These are phyloP conservation scores for Trichoderma orchidacearum DNA, from an alignment of 495 filamentous ascomycete genomes.

Conservation along the genomic window DNA sequence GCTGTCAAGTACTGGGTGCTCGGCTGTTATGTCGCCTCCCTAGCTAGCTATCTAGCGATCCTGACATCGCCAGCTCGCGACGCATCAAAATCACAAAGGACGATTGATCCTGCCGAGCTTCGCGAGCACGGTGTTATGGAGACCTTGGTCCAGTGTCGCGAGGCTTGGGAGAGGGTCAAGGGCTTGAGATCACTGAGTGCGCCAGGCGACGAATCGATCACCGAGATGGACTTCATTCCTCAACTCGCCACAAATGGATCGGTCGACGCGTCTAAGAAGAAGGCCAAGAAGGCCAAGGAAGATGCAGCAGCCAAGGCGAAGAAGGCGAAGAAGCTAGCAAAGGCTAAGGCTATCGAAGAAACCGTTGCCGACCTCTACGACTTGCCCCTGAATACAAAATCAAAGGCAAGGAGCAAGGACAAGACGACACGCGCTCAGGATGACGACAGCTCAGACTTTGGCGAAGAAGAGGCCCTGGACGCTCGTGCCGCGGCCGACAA, in stretches of 20 bases:
- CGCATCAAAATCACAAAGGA: conserved; percentile 35
- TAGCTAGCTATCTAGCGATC: conserved; percentile 89
- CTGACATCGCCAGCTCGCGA: conserved; percentile 59
- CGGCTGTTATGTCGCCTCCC: conserved; percentile 67
- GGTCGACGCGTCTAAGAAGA: conserved; percentile 11
- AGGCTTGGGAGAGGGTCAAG: conserved; percentile 69
- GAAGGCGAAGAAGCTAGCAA: conserved; percentile 18
- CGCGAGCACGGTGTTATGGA: conserved; percentile 84
- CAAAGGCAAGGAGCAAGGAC: conserved; percentile 22
- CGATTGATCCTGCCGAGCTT: conserved; percentile 51
- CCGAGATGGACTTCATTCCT: conserved; percentile 2
- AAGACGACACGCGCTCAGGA: conserved; percentile 19
- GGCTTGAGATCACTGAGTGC: conserved; percentile 26
- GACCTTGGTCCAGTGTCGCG: conserved; percentile 62
- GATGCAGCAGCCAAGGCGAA: conserved; percentile 13
- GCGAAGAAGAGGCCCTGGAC: conserved; percentile 38
- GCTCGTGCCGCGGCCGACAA: conserved; percentile 58
- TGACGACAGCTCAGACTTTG: conserved; percentile 53
- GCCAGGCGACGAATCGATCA: conserved; percentile 1
- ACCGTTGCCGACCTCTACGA: conserved; percentile 32
- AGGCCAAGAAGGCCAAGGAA: conserved; percentile 15
- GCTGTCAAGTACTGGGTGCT: conserved; percentile 62
- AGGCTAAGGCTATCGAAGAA: conserved; percentile 25
- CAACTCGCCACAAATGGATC: not conserved
- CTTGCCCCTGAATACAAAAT: conserved; percentile 27